Evolutionary conservation across 208 protist species (phyloP).

Genomic region (Wallacemonas sp.): DNA sequence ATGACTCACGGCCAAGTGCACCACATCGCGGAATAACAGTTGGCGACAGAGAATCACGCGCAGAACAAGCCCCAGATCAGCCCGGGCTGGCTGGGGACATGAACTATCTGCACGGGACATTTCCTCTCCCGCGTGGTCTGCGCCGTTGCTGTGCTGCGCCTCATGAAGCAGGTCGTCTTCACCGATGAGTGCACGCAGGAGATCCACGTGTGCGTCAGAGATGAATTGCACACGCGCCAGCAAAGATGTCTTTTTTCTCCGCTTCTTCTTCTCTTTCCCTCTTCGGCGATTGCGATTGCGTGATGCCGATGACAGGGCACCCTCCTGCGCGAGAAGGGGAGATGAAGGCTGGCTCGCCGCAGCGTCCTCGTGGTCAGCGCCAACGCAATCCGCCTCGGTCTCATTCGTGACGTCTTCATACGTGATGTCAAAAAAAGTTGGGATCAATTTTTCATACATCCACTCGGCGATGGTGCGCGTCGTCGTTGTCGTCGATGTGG

Average conservation of each 20-base stretch:
- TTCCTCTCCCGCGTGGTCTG: no score
- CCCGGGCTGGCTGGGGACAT: neutral
- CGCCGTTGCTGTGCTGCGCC: neutral
- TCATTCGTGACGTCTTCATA: constrained; percentile 15
- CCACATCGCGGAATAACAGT: constrained; percentile 16
- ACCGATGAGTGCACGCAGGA: neutral
- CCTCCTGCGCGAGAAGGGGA: no score
- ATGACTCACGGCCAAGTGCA: constrained; percentile 6
- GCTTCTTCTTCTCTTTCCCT: neutral
- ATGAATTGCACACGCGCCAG: constrained; percentile 2
- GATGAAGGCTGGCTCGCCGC: no score
- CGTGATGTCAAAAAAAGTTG: constrained; percentile 35
- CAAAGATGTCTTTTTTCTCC: constrained; percentile 2
- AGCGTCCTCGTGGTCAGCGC: no score
- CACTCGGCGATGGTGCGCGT: constrained; percentile 23
- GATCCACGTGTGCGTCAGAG: neutral
- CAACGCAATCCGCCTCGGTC: no score
- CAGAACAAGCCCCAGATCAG: neutral
- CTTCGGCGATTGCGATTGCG: no score
- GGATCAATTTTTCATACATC: constrained; percentile 36
- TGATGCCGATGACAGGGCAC: no score
- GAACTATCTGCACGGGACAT: no score
- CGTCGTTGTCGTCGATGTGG: neutral
- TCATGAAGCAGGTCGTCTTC: neutral
- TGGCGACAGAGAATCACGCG: constrained; percentile 17